Percentiles rank a stretch among this genome's conserved stretches.
Conservation (phyloP, 2,329 filamentous ascomycete species). For the Catunica adiposa region DNA sequence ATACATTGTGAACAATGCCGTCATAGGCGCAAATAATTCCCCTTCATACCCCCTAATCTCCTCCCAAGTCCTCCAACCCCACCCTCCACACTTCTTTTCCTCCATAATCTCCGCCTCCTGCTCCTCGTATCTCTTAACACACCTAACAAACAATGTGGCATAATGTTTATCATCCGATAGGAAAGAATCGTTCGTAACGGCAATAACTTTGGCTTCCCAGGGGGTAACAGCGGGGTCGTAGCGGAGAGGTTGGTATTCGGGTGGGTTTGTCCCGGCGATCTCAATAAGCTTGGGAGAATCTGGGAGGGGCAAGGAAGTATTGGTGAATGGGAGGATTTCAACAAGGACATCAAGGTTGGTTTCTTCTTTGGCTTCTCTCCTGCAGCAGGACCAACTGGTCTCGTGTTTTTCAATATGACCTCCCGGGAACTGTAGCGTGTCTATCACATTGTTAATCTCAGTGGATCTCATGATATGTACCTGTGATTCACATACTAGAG, state of each 20-base stretch:
- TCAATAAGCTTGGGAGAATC: background rate
- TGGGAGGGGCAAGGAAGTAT: background rate
- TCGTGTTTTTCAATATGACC: slow-evolving; percentile 62
- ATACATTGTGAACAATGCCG: slow-evolving; percentile 1
- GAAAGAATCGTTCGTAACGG: slow-evolving; percentile 53
- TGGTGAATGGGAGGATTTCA: slow-evolving; percentile 16
- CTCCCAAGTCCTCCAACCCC: slow-evolving; percentile 32
- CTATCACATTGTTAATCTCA: slow-evolving; percentile 20
- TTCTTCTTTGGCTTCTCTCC: slow-evolving; percentile 53
- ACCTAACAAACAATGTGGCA: slow-evolving; percentile 52
- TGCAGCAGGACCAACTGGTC: slow-evolving; percentile 42
- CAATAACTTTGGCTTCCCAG: slow-evolving; percentile 29
- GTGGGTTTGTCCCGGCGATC: background rate
- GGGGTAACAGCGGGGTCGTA: background rate
- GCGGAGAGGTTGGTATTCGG: background rate
- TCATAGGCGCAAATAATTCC: slow-evolving; percentile 13
- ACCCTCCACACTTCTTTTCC: slow-evolving; percentile 33
- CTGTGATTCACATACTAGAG: slow-evolving; percentile 23
- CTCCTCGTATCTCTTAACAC: slow-evolving; percentile 29
- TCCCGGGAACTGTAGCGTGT: slow-evolving; percentile 51
- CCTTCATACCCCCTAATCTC: slow-evolving; percentile 23
- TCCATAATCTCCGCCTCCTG: slow-evolving; percentile 34
- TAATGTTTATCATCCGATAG: slow-evolving; percentile 48
- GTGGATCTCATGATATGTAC: no score
- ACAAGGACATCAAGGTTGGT: slow-evolving; percentile 43